Conservation (phyloP, 1,139 yeast species). For the Debaryomyces robertsiae region DNA sequence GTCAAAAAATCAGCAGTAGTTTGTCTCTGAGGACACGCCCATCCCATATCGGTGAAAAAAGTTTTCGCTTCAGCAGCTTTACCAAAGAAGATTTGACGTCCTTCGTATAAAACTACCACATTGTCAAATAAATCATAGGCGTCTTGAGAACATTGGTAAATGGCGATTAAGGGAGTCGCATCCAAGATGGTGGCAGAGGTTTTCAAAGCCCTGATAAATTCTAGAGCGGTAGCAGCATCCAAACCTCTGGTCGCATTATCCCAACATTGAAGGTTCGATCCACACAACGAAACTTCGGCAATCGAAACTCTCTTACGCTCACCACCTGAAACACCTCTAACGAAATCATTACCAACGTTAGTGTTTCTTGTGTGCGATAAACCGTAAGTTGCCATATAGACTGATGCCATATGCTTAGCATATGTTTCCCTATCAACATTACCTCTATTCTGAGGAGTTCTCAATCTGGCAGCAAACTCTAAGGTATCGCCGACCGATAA, state of each 20-base stretch:
- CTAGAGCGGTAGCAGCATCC: conserved; percentile 66
- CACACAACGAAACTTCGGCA: conserved; percentile 43
- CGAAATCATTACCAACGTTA: conserved; percentile 40
- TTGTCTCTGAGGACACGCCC: conserved; percentile 68
- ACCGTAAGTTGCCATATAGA: conserved; percentile 47
- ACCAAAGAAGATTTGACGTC: conserved; percentile 79
- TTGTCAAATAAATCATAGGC: conserved; percentile 76
- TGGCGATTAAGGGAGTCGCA: conserved; percentile 70
- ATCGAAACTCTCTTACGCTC: conserved; percentile 49
- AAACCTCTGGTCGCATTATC: conserved; percentile 65
- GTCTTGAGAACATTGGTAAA: conserved; percentile 81
- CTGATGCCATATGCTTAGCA: conserved; percentile 46
- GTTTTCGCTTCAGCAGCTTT: conserved; percentile 49
- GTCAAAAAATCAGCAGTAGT: conserved; percentile 85
- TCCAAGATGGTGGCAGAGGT: conserved; percentile 60
- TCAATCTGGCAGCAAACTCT: conserved; percentile 44
- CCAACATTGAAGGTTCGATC: conserved; percentile 54
- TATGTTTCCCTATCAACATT: conserved; percentile 40
- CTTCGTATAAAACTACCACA: conserved; percentile 72
- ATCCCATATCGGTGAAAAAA: conserved; percentile 52
- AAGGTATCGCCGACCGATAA: conserved; percentile 55
- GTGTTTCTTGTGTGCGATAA: conserved; percentile 37
- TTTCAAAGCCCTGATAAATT: conserved; percentile 69
- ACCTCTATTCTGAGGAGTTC: conserved; percentile 46
- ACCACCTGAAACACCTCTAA: conserved; percentile 48